Evolutionary conservation across 2,329 filamentous ascomycete genomes (phyloP).

Genomic region (Microcera coccophila): DNA sequence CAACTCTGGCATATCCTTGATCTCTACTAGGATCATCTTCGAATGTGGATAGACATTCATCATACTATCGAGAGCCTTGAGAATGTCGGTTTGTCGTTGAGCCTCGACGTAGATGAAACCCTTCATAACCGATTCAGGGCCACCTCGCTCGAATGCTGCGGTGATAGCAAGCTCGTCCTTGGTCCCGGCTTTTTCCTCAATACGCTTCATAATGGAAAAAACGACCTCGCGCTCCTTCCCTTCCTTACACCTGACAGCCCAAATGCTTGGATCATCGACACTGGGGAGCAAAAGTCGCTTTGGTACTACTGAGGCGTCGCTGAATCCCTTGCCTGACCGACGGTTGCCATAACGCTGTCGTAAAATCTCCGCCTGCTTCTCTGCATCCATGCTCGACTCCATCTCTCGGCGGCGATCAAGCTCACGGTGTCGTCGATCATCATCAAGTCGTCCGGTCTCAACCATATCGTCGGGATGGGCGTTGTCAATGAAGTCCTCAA

Average conservation of each 20-base stretch:
- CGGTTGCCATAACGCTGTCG: slow-evolving; percentile 85
- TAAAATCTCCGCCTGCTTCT: slow-evolving; percentile 84
- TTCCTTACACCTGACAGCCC: slow-evolving; percentile 87
- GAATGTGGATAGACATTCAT: slow-evolving; percentile 85
- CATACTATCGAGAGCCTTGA: slow-evolving; percentile 76
- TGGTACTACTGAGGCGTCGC: slow-evolving; percentile 73
- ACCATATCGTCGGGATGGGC: slow-evolving; percentile 86
- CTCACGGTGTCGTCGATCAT: slow-evolving; percentile 89
- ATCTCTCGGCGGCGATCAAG: slow-evolving; percentile 88
- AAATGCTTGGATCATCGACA: slow-evolving; percentile 94
- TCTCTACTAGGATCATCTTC: slow-evolving; percentile 83
- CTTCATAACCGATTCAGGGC: slow-evolving; percentile 74
- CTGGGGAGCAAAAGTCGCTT: slow-evolving; percentile 85
- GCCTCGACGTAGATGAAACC: slow-evolving; percentile 96
- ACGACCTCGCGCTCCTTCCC: slow-evolving; percentile 94
- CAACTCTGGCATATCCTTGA: slow-evolving; percentile 98
- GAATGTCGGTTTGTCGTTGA: slow-evolving; percentile 78
- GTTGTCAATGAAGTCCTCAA: slow-evolving; percentile 81
- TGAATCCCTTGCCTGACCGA: slow-evolving; percentile 59
- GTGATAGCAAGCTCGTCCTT: slow-evolving; percentile 81
- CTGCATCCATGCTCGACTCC: slow-evolving; percentile 83
- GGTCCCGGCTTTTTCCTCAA: slow-evolving; percentile 73
- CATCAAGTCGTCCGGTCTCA: slow-evolving; percentile 73
- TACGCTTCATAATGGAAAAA: slow-evolving; percentile 80
- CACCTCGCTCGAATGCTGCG: slow-evolving; percentile 85